A percentile compares a stretch with the other conserved stretches of the same genome.
phyloP scores from a whole-genome alignment of 2,329 filamentous ascomycete species.

The Nemania sp. region DNA sequence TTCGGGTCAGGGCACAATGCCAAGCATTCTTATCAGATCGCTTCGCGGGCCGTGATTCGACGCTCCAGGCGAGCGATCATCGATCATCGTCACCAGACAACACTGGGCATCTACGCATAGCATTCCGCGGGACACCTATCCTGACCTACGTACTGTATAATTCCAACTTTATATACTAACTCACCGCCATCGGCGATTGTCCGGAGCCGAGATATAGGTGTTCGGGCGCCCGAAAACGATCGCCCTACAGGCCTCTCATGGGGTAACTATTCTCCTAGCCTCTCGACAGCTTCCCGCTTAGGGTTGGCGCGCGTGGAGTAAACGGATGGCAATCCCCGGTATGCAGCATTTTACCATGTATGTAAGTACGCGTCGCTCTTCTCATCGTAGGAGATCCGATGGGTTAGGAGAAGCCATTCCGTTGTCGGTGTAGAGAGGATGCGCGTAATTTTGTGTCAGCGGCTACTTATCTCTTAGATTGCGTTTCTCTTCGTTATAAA shows the following conservation, averaged over 20 bases:
- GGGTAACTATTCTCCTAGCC: not conserved
- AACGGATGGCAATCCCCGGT: not conserved
- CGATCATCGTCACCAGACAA: not conserved
- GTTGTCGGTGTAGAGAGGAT: too few relatives aligned
- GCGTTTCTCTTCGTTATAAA: not conserved
- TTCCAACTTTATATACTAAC: too few relatives aligned
- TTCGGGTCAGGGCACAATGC: not conserved
- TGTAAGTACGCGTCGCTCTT: not conserved
- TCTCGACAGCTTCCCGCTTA: conserved; percentile 22
- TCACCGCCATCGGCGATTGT: conserved; percentile 17
- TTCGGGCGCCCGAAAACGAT: conserved; percentile 8
- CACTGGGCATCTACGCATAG: too few relatives aligned
- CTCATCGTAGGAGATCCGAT: not conserved
- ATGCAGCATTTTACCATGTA: too few relatives aligned
- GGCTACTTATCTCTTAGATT: not conserved
- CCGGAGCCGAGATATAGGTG: conserved; percentile 2
- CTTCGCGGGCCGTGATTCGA: conserved; percentile 1
- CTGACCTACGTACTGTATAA: too few relatives aligned
- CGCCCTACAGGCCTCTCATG: not conserved
- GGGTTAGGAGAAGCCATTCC: not conserved
- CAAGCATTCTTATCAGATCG: conserved; percentile 31
- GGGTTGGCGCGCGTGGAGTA: conserved; percentile 5
- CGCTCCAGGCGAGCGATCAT: not conserved
- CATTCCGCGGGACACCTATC: too few relatives aligned
- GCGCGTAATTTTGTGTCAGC: too few relatives aligned